A percentile compares a stretch with the other conserved stretches of the same genome.
Conservation (phyloP, 148 eudicot species). For the Simmondsia chinensis region DNA sequence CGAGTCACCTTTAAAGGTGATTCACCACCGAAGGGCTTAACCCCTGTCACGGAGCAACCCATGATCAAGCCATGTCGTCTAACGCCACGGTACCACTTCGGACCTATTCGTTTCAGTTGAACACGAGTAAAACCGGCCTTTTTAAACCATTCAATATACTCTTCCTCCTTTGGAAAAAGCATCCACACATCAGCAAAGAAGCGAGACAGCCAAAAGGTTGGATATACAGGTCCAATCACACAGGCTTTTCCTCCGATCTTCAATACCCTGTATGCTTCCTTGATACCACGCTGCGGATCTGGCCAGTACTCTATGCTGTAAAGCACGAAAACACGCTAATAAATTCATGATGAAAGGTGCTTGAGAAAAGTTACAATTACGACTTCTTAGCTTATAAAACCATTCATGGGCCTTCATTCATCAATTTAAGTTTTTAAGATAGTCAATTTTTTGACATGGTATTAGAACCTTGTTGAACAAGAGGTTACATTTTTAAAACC, state of each 20-base stretch:
- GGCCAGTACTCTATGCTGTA: slow-evolving; percentile 97
- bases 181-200: slow-evolving; percentile 97
- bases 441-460: no score
- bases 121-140: slow-evolving; percentile 91
- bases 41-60: slow-evolving; percentile 97
- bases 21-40: slow-evolving; percentile 81
- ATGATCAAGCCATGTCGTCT: slow-evolving; percentile 94
- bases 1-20: slow-evolving; percentile 77
- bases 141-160: slow-evolving; percentile 85
- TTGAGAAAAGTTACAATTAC: no score
- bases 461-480: no score
- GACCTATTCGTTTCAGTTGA: slow-evolving; percentile 84
- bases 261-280: slow-evolving; percentile 92
- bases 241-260: slow-evolving; percentile 92
- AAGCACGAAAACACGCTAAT: no score
- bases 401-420: no score
- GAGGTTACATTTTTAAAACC: no score
- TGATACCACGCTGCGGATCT: slow-evolving; percentile 96
- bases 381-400: no score
- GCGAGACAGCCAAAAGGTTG: slow-evolving; percentile 87
- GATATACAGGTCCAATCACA: slow-evolving; percentile 87
- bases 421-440: no score
- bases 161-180: slow-evolving; percentile 98
- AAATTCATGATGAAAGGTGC: no score
- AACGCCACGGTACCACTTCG: slow-evolving; percentile 96